These are phyloP conservation scores for Suhomyces wounanorum DNA, from an alignment of 1,139 yeast genomes.

Conservation along the genomic window DNA sequence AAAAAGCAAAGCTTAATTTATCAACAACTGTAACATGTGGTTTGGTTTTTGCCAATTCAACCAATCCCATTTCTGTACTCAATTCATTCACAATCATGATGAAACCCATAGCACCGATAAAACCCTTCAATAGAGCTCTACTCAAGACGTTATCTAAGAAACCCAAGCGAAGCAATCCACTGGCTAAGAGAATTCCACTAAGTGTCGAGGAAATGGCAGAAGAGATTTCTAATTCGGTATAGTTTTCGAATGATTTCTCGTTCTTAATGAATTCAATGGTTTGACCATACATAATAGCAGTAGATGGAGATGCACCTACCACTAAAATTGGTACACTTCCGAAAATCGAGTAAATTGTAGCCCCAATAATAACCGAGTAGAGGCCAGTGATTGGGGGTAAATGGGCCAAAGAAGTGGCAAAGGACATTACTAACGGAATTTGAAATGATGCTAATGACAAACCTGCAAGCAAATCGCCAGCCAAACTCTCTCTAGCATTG, in stretches of 20 bases:
- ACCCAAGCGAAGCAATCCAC: conserved; percentile 34
- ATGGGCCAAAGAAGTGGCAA: conserved; percentile 36
- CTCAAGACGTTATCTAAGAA: conserved; percentile 36
- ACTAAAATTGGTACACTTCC: conserved; percentile 37
- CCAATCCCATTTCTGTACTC: conserved; percentile 32
- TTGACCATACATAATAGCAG: conserved; percentile 36
- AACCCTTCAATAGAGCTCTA: conserved; percentile 36
- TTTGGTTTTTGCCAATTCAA: conserved; percentile 19
- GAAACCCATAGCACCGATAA: conserved; percentile 39
- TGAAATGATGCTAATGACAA: conserved; percentile 37
- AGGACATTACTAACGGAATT: conserved; percentile 39
- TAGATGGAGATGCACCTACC: conserved; percentile 40
- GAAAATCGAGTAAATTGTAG: conserved; percentile 30
- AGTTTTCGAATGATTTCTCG: conserved; percentile 16
- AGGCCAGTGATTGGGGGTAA: conserved; percentile 36
- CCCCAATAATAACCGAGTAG: conserved; percentile 32
- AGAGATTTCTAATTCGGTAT: conserved; percentile 27
- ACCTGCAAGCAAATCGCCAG: conserved; percentile 39
- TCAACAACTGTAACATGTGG: conserved; percentile 29
- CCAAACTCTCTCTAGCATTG: conserved; percentile 14
- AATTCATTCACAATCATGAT: conserved; percentile 37
- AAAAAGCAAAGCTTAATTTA: conserved; percentile 24
- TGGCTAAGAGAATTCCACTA: conserved; percentile 29
- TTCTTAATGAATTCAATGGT: conserved; percentile 26
- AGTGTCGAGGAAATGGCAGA: conserved; percentile 29